phyloP scores from a whole-genome alignment of 257 asterid species.

The Asclepias syriaca region DNA sequence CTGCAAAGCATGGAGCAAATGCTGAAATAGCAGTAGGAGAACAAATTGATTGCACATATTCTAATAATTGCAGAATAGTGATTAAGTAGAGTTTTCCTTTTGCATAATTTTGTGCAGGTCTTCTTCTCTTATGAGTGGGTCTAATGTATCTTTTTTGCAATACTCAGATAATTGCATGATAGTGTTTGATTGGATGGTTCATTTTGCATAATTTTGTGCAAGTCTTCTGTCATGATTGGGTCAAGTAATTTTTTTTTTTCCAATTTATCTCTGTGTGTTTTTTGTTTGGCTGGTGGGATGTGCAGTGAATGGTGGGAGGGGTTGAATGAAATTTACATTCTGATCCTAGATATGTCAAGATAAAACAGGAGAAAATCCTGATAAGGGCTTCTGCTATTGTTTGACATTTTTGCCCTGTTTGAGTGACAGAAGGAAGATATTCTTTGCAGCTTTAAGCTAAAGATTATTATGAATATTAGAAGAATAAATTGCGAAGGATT shows the following conservation, averaged over 20 bases:
- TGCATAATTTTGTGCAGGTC: not conserved
- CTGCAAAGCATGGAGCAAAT: not conserved
- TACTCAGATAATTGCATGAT: not conserved
- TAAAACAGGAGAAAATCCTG: not conserved
- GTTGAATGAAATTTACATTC: not conserved
- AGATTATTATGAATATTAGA: not conserved
- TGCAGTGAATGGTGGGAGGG: not conserved
- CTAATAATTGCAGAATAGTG: not conserved
- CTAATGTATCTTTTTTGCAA: not conserved
- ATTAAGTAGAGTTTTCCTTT: not conserved
- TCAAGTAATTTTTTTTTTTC: not conserved
- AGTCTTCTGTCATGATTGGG: not conserved
- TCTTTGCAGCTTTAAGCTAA: not conserved
- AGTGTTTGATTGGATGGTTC: not conserved
- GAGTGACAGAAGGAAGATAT: not conserved
- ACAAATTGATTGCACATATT: not conserved
- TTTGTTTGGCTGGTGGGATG: not conserved
- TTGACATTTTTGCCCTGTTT: not conserved
- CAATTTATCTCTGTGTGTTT: not conserved
- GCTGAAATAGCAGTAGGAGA: not conserved
- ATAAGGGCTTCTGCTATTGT: not conserved
- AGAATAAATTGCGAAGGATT: not conserved
- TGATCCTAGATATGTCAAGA: not conserved
- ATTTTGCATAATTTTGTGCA: not conserved
- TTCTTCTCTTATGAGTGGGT: not conserved